A percentile compares a stretch with the other conserved stretches of the same genome.
Conservation (phyloP, 2,329 filamentous ascomycete species). For the Phoma sp. region DNA sequence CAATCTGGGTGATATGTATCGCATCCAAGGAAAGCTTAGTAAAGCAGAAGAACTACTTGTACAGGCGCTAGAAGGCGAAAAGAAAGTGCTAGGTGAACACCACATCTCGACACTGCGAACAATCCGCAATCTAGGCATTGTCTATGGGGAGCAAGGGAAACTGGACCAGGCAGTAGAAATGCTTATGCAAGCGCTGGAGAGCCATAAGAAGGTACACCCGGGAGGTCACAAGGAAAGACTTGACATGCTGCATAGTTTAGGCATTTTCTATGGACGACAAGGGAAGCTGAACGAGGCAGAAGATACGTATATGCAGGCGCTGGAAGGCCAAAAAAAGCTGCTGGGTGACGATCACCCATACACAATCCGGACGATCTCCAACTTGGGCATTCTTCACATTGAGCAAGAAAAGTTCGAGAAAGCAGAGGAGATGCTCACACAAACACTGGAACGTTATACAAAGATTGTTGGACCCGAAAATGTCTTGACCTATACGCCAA, state of each 20-base stretch:
- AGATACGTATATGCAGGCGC: neutral
- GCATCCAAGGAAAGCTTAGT: too few relatives aligned
- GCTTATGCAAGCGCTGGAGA: neutral
- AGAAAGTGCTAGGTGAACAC: conserved; percentile 4
- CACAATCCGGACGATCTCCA: neutral
- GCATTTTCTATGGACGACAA: neutral
- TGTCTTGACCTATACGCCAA: neutral
- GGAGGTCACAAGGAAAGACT: neutral
- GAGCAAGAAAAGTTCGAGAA: neutral
- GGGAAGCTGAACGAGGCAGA: neutral
- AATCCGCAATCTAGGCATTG: neutral
- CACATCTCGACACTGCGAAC: conserved; percentile 11
- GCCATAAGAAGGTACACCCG: neutral
- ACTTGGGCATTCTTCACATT: neutral
- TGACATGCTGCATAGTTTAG: neutral
- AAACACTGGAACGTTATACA: neutral
- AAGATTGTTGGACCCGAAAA: neutral
- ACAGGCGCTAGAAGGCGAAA: neutral
- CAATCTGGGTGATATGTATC: too few relatives aligned
- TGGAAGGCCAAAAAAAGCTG: neutral
- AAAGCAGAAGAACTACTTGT: too few relatives aligned
- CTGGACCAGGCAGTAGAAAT: neutral
- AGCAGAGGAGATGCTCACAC: neutral
- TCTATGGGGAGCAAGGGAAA: neutral
- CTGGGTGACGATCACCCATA: neutral